phyloP scores from a whole-genome alignment of 23 red algal genomes.

The Agarophyton chilense region DNA sequence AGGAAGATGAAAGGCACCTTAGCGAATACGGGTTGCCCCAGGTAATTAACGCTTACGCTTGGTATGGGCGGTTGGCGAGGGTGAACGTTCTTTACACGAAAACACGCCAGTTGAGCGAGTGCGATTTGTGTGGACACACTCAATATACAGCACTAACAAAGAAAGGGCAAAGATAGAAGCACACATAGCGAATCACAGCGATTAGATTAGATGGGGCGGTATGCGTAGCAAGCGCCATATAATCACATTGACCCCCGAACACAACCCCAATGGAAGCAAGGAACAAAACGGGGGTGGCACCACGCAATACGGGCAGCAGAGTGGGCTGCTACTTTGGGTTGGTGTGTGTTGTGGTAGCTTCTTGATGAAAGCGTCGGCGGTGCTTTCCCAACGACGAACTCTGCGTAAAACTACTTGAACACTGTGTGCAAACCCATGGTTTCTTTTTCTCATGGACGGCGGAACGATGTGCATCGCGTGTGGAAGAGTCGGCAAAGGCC shows the following conservation, averaged over 20 bases:
- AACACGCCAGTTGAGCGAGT: no score
- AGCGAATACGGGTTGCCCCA: no score
- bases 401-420: constrained; percentile 67
- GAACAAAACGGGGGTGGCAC: no score
- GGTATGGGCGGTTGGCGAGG: not conserved
- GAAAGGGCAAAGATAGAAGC: no score
- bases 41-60: no score
- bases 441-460: constrained; percentile 69
- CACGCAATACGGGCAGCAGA: no score
- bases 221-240: not conserved
- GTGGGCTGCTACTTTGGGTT: constrained; percentile 23
- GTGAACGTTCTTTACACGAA: not conserved
- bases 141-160: no score
- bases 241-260: not conserved
- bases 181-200: no score
- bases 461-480: constrained; percentile 46
- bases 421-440: constrained; percentile 59
- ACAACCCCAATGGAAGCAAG: not conserved
- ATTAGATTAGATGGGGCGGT: no score
- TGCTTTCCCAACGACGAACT: constrained; percentile 66
- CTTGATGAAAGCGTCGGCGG: constrained; percentile 53
- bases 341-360: not conserved
- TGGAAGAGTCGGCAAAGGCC: constrained; percentile 60
- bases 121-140: no score
- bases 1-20: no score